Conservation (phyloP, 306 rosid species). For the Herpetospermum pedunculosum region DNA sequence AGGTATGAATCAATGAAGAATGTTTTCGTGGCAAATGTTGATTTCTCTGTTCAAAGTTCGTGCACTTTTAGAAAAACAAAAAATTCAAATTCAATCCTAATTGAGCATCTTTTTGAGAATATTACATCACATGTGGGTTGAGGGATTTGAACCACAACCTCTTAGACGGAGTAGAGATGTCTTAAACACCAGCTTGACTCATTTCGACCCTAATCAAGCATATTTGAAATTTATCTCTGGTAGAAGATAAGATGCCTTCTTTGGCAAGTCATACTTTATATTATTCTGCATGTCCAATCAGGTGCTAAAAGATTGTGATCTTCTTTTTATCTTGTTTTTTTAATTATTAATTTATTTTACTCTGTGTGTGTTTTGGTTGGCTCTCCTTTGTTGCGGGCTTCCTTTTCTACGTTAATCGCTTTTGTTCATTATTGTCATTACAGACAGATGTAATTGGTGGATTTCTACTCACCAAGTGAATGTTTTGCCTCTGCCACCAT, state of each 20-base stretch:
- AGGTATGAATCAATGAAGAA: not conserved
- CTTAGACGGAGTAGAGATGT: not conserved
- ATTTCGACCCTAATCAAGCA: not conserved
- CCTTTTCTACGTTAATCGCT: not conserved
- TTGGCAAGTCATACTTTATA: constrained; percentile 4
- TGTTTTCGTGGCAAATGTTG: not conserved
- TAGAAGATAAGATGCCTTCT: constrained; percentile 4
- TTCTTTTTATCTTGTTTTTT: not conserved
- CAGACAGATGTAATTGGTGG: not conserved
- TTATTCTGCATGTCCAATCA: constrained; percentile 6
- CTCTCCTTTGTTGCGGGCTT: not conserved
- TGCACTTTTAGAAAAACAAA: not conserved
- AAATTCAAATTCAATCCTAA: not conserved
- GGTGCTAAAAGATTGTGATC: not conserved
- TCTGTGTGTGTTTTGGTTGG: not conserved
- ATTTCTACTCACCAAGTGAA: not conserved
- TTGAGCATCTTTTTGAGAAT: not conserved
- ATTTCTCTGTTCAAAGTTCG: not conserved
- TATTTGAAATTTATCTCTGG: not conserved
- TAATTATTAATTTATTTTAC: not conserved
- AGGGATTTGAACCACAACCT: not conserved
- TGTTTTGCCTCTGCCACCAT: not conserved
- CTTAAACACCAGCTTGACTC: not conserved
- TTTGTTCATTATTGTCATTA: not conserved
- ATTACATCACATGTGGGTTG: not conserved